These are phyloP conservation scores for Corymbia calophylla DNA, from an alignment of 441 rosid genomes.

Conservation along the genomic window DNA sequence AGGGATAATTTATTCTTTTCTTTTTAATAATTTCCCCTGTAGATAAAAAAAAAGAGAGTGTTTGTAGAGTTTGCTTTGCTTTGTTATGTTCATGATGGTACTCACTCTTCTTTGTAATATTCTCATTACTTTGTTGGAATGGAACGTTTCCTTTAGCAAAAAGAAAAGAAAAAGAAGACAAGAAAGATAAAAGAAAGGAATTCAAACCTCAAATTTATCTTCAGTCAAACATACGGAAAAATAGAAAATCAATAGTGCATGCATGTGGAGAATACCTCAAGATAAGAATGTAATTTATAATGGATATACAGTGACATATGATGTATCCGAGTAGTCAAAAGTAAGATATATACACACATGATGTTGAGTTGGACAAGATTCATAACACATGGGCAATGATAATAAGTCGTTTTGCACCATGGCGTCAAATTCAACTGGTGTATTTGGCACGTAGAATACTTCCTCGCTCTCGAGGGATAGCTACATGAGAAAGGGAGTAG, in stretches of 20 bases:
- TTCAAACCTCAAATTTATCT: background rate
- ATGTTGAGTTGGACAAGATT: background rate
- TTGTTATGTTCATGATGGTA: background rate
- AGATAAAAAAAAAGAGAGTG: background rate
- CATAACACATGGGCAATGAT: background rate
- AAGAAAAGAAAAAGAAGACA: background rate
- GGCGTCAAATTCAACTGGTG: background rate
- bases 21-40: background rate
- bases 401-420: background rate
- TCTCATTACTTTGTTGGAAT: background rate
- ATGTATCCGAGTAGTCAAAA: accelerated
- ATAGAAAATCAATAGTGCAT: background rate
- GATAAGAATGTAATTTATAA: too few relatives aligned
- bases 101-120: background rate
- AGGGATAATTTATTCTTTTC: background rate
- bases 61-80: background rate
- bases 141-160: background rate
- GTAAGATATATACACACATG: background rate
- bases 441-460: background rate
- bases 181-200: background rate
- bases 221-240: background rate
- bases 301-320: accelerated
- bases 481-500: background rate
- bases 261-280: background rate
- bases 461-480: background rate